These are phyloP conservation scores for Jamesozyma spencerorum DNA, from an alignment of 805 yeast genomes.

Conservation along the genomic window DNA sequence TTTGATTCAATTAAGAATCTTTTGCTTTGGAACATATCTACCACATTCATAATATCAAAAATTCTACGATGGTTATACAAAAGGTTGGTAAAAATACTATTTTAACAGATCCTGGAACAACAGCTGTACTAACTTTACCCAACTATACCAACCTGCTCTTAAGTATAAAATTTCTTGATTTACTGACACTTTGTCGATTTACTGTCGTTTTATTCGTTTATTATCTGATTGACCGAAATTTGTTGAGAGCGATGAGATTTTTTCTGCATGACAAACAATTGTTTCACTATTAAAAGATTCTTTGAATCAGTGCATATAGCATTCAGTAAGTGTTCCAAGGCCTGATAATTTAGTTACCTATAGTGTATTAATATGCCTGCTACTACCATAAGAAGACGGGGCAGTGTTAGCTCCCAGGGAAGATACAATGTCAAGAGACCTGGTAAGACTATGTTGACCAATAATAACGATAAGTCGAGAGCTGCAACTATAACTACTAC, in stretches of 20 bases:
- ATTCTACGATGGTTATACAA: conserved; percentile 56
- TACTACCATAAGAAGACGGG: background rate
- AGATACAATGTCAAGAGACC: background rate
- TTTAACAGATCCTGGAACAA: conserved; percentile 78
- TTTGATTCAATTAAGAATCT: no score
- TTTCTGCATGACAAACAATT: no score
- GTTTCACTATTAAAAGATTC: no score
- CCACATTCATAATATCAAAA: conserved; percentile 40
- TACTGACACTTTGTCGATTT: background rate
- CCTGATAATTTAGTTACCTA: no score
- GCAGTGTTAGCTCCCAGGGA: background rate
- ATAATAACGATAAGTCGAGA: background rate
- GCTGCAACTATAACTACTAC: conserved; percentile 1
- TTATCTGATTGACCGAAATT: no score
- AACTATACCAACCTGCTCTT: conserved; percentile 46
- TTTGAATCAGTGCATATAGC: no score
- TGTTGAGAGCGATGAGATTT: no score
- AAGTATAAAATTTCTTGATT: no score
- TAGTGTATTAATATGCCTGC: background rate
- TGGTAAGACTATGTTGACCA: background rate
- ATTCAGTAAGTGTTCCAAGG: no score
- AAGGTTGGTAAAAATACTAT: conserved; percentile 68
- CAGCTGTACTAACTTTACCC: conserved; percentile 74
- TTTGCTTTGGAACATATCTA: conserved; percentile 48
- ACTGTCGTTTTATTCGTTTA: no score